phyloP scores from a whole-genome alignment of 73 alveolate genomes.

The Paraurostyla sp. region DNA sequence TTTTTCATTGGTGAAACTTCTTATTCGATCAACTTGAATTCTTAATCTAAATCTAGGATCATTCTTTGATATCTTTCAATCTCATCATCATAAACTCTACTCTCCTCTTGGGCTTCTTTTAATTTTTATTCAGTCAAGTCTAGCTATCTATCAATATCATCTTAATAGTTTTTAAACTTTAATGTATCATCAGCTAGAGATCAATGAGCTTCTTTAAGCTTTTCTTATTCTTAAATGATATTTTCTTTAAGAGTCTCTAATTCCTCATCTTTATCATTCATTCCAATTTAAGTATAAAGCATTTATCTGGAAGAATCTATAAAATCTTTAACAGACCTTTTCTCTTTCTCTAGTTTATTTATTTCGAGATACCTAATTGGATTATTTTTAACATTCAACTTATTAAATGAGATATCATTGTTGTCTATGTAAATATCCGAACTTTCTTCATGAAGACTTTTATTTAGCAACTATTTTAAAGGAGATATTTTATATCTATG shows the following conservation, averaged over 20 bases:
- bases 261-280: constrained; percentile 44
- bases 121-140: background rate
- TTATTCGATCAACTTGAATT: background rate
- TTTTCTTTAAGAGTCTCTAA: constrained; percentile 11
- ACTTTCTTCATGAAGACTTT: background rate
- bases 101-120: constrained; percentile 4
- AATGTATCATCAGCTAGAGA: constrained; percentile 22
- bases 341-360: background rate
- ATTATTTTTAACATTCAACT: background rate
- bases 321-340: constrained; percentile 1
- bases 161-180: constrained; percentile 18
- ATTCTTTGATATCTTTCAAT: background rate
- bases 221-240: constrained; percentile 23
- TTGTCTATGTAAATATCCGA: no score
- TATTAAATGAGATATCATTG: background rate
- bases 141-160: constrained; percentile 5
- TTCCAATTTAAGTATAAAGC: background rate
- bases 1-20: constrained; percentile 15
- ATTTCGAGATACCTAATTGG: background rate
- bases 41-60: background rate
- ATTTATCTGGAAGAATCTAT: background rate
- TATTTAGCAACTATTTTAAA: background rate
- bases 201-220: constrained; percentile 13
- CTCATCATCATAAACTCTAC: constrained; percentile 21
- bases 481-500: constrained; percentile 16